Evolutionary conservation across 805 yeast genomes (phyloP), one percentile per base, ranked within the genome.

Genomic region (Lipomyces japonicus): DNA sequence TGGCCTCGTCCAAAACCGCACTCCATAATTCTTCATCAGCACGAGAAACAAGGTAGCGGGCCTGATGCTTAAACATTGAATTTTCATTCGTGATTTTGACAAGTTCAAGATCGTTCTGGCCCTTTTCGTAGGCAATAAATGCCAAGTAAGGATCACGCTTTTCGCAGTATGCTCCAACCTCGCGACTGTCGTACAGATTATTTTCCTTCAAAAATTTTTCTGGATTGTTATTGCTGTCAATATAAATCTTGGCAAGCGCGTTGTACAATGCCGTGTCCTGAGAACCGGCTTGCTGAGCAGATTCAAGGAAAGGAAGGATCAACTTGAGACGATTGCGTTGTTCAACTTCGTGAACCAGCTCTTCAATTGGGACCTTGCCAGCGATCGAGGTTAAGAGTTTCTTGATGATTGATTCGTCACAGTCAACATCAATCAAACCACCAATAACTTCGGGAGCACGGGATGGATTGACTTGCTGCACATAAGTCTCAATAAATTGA

Each of bases 61-160:
- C 97, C 75, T 93, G 98, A 71, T 93, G 91, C 70, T 93, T 93
- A 78, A 86, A 93, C 99, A 93, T 93, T 62, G 93, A 80, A 69
- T 93, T 93, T 65, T 93, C 97, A 69, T 93, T 93, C 60, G 98
- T 93, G 69, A 93, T 89, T 65, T 79, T 76, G 63, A 93, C 80
- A 64, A 93, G 78, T 68, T 93, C 98, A 50, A 76, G 83, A 68
- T 93, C 96, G 63, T 91, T 90, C 46, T 77, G 75, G 66, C 99
- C 99, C 72, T 90, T 91, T 55, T 95, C 95, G 71, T 93, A 93
- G 45, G 96, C 95, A 71, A 93, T 93, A 70, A 88, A 93, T 25
- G 98, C 99, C 67, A 93, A 76, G 72, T 88, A 93, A 56, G 99
- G 99, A 66, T 93, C 99, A 71, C 98, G 86, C 80, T 87, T 91